Base-by-base conservation (phyloP, 2,329 filamentous ascomycete genomes). In the Phaeoacremonium minimum region DNA sequence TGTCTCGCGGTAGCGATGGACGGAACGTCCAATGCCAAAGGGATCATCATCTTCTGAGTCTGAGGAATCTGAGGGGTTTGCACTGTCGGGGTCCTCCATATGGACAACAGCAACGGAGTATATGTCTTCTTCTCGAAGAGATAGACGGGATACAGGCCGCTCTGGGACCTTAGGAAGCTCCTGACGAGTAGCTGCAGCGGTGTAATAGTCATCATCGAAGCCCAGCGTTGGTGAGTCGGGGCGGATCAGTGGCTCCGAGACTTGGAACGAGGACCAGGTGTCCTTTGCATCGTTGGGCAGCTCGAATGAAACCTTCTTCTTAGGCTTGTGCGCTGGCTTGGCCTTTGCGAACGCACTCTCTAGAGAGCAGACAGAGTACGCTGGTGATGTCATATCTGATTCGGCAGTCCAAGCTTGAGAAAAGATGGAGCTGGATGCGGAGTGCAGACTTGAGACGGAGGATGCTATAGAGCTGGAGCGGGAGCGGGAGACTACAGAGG, bases 141-240 rank as follows among this genome's bases (percentile, higher is more conserved):
- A 43, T 7, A 47, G 20, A 32, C 51, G 44, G 18, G 48, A 31
- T 19, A 48, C 11, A 46, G 46, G 35, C 4, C 42, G 44, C 16
- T 32, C 28, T 4, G 56, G 55, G 5, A 49, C 34, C 7, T 50
- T 44, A 4, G 57, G 57, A 6, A 57, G 48, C 6, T 50, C 42
- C 22, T 49, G 46, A 8, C 46, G 46, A 6, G 46, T 33, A 2
- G 50, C 37, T 18, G 46, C 49, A 3, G 49, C 33, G 9, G 46
- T 45, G 37, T 56, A 57, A 40, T 64, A 56, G 31, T 57, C 58
- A 44, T 70, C 69, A 35, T 73, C 71, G 38, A 75, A 68, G 9
- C 76, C 76, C 6, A 80, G 66, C 0, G 76, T 80, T 2, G 76
- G 76, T 4, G 75, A 80, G 46, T 80, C 76, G 0, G 75, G 76